Percentiles rank a stretch among this genome's conserved stretches.
Evolutionary conservation across 2,329 filamentous ascomycete genomes (phyloP).

Genomic region (Orbilia javanica): DNA sequence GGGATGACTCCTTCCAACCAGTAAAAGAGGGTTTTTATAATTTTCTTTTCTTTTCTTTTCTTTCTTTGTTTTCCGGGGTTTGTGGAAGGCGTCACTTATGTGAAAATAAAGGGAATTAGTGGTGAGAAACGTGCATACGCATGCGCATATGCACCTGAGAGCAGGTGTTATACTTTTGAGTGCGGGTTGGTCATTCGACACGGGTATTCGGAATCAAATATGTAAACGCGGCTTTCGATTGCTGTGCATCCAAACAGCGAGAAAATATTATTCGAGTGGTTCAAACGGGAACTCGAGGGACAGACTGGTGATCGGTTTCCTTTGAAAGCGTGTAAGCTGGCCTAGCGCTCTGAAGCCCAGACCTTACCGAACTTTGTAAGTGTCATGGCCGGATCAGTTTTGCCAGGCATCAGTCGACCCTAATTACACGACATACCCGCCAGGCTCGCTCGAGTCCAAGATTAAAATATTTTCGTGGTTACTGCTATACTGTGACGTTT

Average conservation of each 20-base stretch:
- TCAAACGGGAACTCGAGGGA: not conserved
- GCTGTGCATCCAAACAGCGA: not conserved
- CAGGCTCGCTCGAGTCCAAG: no score
- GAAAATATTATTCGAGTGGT: not conserved
- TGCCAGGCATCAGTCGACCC: no score
- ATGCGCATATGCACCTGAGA: no score
- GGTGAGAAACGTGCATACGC: conserved; percentile 6
- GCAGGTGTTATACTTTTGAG: not conserved
- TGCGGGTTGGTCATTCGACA: not conserved
- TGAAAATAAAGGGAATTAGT: not conserved
- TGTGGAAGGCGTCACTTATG: no score
- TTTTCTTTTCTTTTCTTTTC: not conserved
- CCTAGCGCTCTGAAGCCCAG: not conserved
- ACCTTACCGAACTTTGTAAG: no score
- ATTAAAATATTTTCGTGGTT: no score
- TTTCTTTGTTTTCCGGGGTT: not conserved
- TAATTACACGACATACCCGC: no score
- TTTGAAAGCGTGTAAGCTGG: not conserved
- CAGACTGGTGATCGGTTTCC: not conserved
- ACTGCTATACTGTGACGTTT: no score
- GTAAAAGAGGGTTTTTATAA: not conserved
- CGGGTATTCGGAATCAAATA: not conserved
- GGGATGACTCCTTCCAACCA: not conserved
- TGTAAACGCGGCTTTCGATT: not conserved
- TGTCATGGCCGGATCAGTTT: no score